Percentiles rank a stretch among this genome's conserved stretches.
Conservation (phyloP, 2,329 filamentous ascomycete species). For the Mollisiaceae sp. region DNA sequence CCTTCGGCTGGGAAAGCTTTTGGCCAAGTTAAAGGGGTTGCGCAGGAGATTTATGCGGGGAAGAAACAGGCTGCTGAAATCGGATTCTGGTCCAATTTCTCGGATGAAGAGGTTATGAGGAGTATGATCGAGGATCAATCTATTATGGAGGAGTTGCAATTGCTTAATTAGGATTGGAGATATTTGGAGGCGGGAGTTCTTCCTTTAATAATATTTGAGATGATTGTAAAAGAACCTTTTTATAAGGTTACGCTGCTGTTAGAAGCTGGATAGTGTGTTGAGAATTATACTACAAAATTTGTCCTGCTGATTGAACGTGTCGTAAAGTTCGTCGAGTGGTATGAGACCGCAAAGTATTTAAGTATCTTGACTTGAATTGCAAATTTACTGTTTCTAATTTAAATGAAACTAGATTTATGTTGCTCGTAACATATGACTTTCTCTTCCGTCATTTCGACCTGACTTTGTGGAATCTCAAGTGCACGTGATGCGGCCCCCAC, state of each 20-base stretch:
- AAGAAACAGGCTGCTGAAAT: conserved; percentile 40
- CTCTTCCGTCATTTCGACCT: no score
- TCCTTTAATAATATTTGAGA: neutral
- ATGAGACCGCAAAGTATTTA: neutral
- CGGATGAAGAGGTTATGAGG: conserved; percentile 40
- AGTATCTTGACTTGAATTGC: neutral
- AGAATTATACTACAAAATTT: neutral
- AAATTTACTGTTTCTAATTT: neutral
- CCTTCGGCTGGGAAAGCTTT: conserved; percentile 63
- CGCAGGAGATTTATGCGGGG: conserved; percentile 68
- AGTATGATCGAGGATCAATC: conserved; percentile 41
- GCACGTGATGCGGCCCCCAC: neutral
- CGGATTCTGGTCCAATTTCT: conserved; percentile 36
- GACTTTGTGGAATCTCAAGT: no score
- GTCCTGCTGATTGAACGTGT: no score
- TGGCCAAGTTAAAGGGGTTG: conserved; percentile 76
- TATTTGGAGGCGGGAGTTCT: no score
- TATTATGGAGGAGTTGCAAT: conserved; percentile 41
- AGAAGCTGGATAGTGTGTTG: neutral
- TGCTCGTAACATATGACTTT: no score
- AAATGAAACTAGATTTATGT: no score
- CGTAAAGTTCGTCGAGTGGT: neutral
- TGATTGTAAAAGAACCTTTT: neutral
- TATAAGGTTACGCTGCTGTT: neutral
- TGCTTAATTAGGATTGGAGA: conserved; percentile 27